Evolutionary conservation across 257 asterid species (phyloP).

Genomic region (Solanum tacnaense): DNA sequence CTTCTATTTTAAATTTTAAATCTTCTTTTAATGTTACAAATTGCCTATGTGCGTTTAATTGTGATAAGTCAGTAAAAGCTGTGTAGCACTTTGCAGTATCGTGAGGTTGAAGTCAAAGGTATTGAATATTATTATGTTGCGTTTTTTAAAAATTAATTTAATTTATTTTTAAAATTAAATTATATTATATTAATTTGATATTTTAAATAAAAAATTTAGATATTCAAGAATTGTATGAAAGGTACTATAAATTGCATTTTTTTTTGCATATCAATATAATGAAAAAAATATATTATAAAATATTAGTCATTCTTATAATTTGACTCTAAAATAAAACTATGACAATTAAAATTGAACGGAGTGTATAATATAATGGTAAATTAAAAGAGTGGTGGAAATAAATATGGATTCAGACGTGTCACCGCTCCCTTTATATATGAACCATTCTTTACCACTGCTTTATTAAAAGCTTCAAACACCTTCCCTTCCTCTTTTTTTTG

Average conservation of each 20-base stretch:
- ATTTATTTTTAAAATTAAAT: no score
- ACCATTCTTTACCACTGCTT: not conserved
- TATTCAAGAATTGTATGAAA: no score
- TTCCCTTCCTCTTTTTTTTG: not conserved
- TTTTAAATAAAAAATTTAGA: no score
- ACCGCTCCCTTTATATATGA: not conserved
- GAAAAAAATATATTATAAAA: no score
- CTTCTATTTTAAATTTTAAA: no score
- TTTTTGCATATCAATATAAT: no score
- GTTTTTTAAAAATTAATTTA: no score
- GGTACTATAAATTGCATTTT: no score
- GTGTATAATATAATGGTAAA: not conserved
- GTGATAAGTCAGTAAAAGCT: not conserved
- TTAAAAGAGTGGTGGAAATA: not conserved
- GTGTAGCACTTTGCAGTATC: not conserved
- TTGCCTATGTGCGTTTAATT: not conserved
- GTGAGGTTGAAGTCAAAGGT: not conserved
- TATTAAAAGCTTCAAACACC: not conserved
- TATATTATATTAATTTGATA: no score
- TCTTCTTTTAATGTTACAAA: not conserved
- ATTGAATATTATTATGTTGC: not conserved
- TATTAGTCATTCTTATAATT: no score
- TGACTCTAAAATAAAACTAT: rapidly evolving
- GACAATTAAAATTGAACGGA: no score
- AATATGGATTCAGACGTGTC: not conserved